Evolutionary conservation across 2,329 filamentous ascomycete species (phyloP).

Genomic region (Scorias spongiosa): DNA sequence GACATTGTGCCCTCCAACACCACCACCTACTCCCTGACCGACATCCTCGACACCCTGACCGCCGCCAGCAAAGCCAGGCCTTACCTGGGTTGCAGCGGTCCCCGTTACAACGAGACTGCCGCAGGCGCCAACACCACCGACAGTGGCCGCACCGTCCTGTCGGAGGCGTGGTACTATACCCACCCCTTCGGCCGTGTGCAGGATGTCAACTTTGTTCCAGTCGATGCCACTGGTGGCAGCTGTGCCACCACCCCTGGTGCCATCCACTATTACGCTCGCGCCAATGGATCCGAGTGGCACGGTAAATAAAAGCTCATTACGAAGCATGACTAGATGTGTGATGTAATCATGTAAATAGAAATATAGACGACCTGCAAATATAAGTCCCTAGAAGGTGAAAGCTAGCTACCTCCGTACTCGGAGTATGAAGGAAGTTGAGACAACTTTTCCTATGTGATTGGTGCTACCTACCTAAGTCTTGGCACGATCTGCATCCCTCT

Average conservation of each 20-base stretch:
- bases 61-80: slow-evolving; percentile 38
- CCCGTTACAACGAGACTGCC: slow-evolving; percentile 44
- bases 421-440: neutral
- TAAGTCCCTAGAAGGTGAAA: neutral
- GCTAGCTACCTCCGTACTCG: neutral
- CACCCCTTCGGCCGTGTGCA: slow-evolving; percentile 45
- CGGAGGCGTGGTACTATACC: slow-evolving; percentile 53
- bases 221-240: slow-evolving; percentile 35
- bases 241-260: slow-evolving; percentile 41
- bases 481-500: neutral
- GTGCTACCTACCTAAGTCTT: neutral
- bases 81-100: slow-evolving; percentile 47
- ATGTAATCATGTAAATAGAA: neutral
- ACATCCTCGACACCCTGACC: slow-evolving; percentile 37
- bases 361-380: neutral
- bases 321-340: neutral
- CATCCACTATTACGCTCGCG: slow-evolving; percentile 40
- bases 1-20: slow-evolving; percentile 43
- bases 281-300: slow-evolving; percentile 23
- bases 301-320: neutral
- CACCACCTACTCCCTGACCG: slow-evolving; percentile 39
- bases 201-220: slow-evolving; percentile 31
- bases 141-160: slow-evolving; percentile 41
- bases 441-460: neutral
- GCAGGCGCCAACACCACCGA: slow-evolving; percentile 39